Base-by-base conservation (phyloP, 2,329 filamentous ascomycete species). In the Verticillium dahliae region DNA sequence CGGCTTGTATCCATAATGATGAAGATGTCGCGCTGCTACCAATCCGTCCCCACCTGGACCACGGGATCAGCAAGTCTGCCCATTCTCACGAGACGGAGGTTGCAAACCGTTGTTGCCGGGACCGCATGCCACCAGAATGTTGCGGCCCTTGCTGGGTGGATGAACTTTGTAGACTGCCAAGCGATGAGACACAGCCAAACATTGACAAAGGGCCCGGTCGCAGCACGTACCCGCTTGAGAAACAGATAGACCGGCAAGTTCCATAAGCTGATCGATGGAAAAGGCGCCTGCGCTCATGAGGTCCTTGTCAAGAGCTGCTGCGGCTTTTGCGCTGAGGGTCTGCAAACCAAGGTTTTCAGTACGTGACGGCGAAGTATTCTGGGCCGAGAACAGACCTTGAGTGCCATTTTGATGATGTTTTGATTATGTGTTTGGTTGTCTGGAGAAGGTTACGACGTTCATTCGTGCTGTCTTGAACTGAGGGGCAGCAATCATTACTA, bases 231-330 rank as follows among this genome's bases (percentile, higher is more conserved):
- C 87, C 58, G 90, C 92, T 80, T 98, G 92, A 13, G 94, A 94
- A 33, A 98, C 92, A 1, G 92, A 93, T 0, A 99, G 82, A 0
- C 95, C 95, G 54, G 95, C 95, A 7, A 99, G 80, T 73, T 98
- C 95, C 95, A 99, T 98, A 57, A 99, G 81, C 76, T 99, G 95
- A 72, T 98, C 95, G 61, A 99, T 85, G 11, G 92, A 96, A 77
- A 97, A 99, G 9, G 90, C 92, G 1, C 88, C 86, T 11, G 85
- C 85, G 71, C 86, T 90, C 93, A 99, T 98, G 65, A 99, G 87
- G 73, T 99, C 94, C 74, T 91, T 88, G 73, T 99, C 95, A 18
- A 99, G 84, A 57, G 91, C 90, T 0, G 91, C 89, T 0, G 95
- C 95, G 66, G 92, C 91, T 76, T 95, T 92, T 52, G 94, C 89